A percentile compares a stretch with the other conserved stretches of the same genome.
Conservation (phyloP, 148 eudicot genomes). For the Chenopodium berlandieri region DNA sequence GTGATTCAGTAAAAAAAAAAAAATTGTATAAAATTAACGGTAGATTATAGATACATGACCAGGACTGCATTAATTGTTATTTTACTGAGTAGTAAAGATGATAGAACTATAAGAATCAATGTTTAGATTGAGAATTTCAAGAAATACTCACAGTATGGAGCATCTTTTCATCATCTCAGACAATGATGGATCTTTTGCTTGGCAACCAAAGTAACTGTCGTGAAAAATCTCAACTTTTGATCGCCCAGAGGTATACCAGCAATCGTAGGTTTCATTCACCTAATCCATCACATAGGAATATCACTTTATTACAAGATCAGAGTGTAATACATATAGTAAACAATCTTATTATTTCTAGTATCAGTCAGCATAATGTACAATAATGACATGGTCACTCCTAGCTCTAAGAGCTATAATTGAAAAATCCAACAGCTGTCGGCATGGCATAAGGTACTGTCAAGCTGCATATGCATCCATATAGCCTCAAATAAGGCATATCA, state of each 20-base stretch:
- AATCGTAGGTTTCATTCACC: constrained; percentile 95
- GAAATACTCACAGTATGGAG: constrained; percentile 59
- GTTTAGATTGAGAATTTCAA: background rate
- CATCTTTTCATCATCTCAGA: constrained; percentile 84
- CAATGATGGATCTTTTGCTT: constrained; percentile 67
- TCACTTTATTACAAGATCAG: background rate
- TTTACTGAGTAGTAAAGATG: background rate
- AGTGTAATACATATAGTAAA: background rate
- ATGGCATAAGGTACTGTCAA: too few species aligned
- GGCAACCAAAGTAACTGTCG: constrained; percentile 72
- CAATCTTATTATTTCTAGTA: background rate
- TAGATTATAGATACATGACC: background rate
- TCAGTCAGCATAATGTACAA: background rate
- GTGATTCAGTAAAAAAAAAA: background rate
- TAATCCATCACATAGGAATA: constrained; percentile 24
- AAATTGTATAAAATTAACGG: background rate
- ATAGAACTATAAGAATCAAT: background rate
- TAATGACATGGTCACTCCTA: too few species aligned
- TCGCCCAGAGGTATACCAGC: constrained; percentile 84
- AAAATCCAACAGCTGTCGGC: too few species aligned
- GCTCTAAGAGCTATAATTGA: too few species aligned
- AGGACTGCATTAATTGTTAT: background rate
- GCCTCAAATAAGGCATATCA: too few species aligned
- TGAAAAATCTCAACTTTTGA: constrained; percentile 73
- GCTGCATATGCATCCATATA: too few species aligned